Evolutionary conservation across 257 asterid genomes (phyloP).

Genomic region (Cinchona pubescens): DNA sequence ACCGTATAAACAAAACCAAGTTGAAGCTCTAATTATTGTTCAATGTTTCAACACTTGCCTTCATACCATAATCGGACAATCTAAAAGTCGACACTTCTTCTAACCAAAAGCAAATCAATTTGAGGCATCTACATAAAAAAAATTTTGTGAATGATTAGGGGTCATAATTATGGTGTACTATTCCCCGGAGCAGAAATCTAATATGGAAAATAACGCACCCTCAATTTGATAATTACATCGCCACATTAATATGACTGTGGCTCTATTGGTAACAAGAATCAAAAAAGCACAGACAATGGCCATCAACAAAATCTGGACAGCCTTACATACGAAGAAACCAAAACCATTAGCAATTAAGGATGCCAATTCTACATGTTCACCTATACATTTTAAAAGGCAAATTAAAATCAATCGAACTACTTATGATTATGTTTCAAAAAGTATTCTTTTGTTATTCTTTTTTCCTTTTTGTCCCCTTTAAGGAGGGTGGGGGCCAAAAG

Average conservation of each 20-base stretch:
- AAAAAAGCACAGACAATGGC: too few species aligned
- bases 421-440: not conserved
- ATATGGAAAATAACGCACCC: not conserved
- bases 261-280: too few species aligned
- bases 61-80: too few species aligned
- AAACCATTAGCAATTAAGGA: not conserved
- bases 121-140: not conserved
- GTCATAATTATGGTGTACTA: not conserved
- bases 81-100: not conserved
- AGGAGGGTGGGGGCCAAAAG: not conserved
- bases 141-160: not conserved
- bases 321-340: too few species aligned
- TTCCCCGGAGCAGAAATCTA: not conserved
- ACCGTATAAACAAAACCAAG: not conserved
- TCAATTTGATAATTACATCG: not conserved
- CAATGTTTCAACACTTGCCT: not conserved
- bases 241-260: too few species aligned
- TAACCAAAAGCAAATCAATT: not conserved
- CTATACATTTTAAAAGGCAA: not conserved
- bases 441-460: not conserved
- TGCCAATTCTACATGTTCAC: not conserved
- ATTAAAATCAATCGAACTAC: not conserved
- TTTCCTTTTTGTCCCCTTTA: conserved; percentile 1
- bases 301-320: too few species aligned
- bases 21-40: not conserved